Base-by-base conservation (phyloP, 2,329 filamentous ascomycete genomes). In the Xylaria sp. region DNA sequence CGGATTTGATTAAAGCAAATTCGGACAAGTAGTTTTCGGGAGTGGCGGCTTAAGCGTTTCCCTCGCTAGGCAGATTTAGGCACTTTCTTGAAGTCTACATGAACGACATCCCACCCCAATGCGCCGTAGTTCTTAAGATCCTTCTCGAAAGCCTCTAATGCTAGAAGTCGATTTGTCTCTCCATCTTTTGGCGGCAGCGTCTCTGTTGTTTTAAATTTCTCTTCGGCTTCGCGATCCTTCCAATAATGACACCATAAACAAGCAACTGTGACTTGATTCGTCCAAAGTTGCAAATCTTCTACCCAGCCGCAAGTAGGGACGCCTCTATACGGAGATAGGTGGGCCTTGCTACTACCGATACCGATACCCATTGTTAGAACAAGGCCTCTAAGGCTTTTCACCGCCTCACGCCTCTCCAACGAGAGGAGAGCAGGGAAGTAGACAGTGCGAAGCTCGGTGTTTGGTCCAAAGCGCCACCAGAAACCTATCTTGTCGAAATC, bases 201-300 rank as follows among this genome's bases (percentile, higher is more conserved):
- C 57, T 65, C 61, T 1, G 51, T 65, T 7, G 20, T 59, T 44
- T 68, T 68, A 31, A 62, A 68, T 9, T 54, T 65, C 45, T 65
- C 36, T 59, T 68, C 66, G n/a, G 57, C 50, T 22, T 49, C 50
- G 15, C 51, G 56, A 20, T 68, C 29, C 44, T 65, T 68, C 66
- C 66, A 68, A 39, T 59, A 58, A 38, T 68, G 66, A 39, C 47
- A 45, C 66, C 66, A 68, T 38, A 61, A 22, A 27, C 66, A 68
- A 38, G 58, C 62, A 9, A 63, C 31, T 33, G 39, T 47, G 7
- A 65, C 47, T 42, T 53, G 38, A 20, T 45, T 49, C 22, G 51
- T 50, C 62, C 66, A 65, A 20, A 25, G 53, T 31, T 39, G 42
- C 15, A 47, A 31, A 36, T 29, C 62, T 9, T 63, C 63, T 11